phyloP scores from a whole-genome alignment of 768 basidiomycete species.

The Zangia roseola region DNA sequence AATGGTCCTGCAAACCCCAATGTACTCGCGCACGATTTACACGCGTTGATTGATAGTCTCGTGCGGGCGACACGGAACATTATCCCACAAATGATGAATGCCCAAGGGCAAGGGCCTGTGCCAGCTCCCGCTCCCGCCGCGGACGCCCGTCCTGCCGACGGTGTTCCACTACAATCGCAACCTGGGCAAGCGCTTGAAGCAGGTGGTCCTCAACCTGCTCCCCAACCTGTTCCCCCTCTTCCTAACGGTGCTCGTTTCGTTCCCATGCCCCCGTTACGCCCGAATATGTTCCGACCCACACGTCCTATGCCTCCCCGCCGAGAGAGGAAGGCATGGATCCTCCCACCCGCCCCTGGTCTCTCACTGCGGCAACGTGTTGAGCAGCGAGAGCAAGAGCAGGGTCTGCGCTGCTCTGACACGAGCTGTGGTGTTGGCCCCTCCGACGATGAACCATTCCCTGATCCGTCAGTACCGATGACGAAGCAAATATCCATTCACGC shows the following conservation, averaged over 20 bases:
- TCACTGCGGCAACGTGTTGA: conserved; percentile 76
- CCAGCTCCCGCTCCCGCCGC: not conserved
- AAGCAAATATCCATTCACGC: conserved; percentile 27
- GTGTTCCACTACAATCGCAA: conserved; percentile 11
- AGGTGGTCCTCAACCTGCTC: conserved; percentile 1
- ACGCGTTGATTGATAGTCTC: conserved; percentile 25
- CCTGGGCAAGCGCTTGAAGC: conserved; percentile 3
- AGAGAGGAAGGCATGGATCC: conserved; percentile 52
- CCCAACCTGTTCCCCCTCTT: conserved; percentile 1
- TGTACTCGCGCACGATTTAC: conserved; percentile 22
- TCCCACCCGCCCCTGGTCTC: conserved; percentile 62
- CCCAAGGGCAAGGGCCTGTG: conserved; percentile 8
- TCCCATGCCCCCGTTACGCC: conserved; percentile 14
- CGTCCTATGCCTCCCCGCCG: conserved; percentile 27
- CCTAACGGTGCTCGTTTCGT: conserved; percentile 12
- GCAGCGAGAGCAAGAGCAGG: conserved; percentile 67
- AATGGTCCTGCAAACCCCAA: conserved; percentile 21
- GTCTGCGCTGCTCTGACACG: conserved; percentile 68
- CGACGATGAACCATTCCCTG: conserved; percentile 62
- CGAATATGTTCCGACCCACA: conserved; percentile 24
- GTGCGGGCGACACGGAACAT: conserved; percentile 27
- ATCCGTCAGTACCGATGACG: conserved; percentile 17
- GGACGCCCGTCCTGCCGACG: not conserved
- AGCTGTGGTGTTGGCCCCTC: conserved; percentile 75
- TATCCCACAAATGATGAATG: conserved; percentile 21